Conservation (phyloP, 2,329 filamentous ascomycete genomes). For the Talaromyces sp. region DNA sequence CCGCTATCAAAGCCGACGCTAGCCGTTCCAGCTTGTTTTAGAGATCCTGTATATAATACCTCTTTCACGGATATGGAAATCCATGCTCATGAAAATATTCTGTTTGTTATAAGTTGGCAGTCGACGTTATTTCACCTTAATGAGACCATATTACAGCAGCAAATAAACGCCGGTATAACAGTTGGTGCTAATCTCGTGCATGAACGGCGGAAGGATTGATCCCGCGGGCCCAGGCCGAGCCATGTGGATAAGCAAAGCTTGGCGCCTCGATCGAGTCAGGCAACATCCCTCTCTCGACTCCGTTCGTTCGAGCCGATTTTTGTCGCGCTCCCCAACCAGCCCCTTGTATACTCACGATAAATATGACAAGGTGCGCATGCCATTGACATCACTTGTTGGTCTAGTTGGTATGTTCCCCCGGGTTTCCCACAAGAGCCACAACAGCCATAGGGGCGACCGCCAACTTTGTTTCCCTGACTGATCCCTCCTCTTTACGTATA, state of each 20-base stretch:
- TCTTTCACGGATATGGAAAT: too few species aligned
- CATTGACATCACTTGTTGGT: not conserved
- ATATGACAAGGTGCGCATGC: not conserved
- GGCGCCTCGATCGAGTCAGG: not conserved
- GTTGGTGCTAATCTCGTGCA: not conserved
- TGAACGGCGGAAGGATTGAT: not conserved
- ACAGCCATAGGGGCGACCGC: not conserved
- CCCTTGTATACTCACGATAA: not conserved
- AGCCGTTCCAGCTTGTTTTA: too few species aligned
- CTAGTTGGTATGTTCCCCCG: not conserved
- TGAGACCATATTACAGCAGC: not conserved
- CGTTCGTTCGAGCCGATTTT: not conserved
- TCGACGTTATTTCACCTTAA: not conserved
- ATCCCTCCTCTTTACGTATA: not conserved
- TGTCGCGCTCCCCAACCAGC: not conserved
- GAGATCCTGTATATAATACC: too few species aligned
- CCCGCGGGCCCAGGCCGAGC: not conserved
- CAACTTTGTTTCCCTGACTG: not conserved
- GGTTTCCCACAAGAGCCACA: not conserved
- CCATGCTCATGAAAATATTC: too few species aligned
- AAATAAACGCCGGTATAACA: not conserved
- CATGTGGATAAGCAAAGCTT: not conserved
- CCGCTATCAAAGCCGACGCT: too few species aligned
- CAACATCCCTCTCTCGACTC: not conserved
- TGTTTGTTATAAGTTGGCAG: not conserved